These are phyloP conservation scores for Heliocybe sulcata DNA, from an alignment of 1,284 basidiomycete genomes.

Conservation along the genomic window DNA sequence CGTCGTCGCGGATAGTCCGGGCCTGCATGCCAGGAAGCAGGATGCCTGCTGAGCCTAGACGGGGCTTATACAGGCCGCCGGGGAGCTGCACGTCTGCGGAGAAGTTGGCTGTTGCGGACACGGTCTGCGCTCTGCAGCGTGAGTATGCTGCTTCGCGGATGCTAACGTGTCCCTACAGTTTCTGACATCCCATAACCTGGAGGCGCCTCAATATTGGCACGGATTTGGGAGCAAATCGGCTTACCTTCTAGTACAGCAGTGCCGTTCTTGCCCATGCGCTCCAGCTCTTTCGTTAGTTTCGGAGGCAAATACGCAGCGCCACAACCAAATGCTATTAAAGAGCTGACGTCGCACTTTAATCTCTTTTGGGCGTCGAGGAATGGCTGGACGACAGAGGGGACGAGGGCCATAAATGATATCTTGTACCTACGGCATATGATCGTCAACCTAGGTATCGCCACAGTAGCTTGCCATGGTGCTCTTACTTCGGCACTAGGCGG, in stretches of 20 bases:
- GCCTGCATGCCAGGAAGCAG: slow-evolving; percentile 59
- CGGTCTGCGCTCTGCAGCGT: slow-evolving; percentile 35
- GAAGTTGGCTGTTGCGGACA: slow-evolving; percentile 39
- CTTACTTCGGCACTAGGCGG: slow-evolving; percentile 36
- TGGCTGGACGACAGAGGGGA: slow-evolving; percentile 64
- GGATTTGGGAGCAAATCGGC: slow-evolving; percentile 4
- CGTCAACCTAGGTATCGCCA: background rate
- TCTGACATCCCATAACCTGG: slow-evolving; percentile 75
- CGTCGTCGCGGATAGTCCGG: slow-evolving; percentile 53
- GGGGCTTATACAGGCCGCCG: slow-evolving; percentile 31
- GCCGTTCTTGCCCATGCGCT: slow-evolving; percentile 26
- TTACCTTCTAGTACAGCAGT: slow-evolving; percentile 41
- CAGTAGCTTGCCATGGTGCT: no score
- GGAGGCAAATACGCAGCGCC: slow-evolving; percentile 67
- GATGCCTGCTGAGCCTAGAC: slow-evolving; percentile 45
- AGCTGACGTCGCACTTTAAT: slow-evolving; percentile 45
- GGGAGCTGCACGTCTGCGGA: slow-evolving; percentile 31
- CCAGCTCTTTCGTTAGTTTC: slow-evolving; percentile 37
- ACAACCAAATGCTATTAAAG: slow-evolving; percentile 33
- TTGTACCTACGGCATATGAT: slow-evolving; percentile 16
- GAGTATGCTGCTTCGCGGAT: background rate
- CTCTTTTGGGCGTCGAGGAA: slow-evolving; percentile 49
- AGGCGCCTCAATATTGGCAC: background rate
- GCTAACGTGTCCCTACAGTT: slow-evolving; percentile 37
- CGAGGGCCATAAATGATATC: slow-evolving; percentile 44